Base-by-base conservation (phyloP, 2,329 filamentous ascomycete genomes). In the Pseudopithomyces maydicus region DNA sequence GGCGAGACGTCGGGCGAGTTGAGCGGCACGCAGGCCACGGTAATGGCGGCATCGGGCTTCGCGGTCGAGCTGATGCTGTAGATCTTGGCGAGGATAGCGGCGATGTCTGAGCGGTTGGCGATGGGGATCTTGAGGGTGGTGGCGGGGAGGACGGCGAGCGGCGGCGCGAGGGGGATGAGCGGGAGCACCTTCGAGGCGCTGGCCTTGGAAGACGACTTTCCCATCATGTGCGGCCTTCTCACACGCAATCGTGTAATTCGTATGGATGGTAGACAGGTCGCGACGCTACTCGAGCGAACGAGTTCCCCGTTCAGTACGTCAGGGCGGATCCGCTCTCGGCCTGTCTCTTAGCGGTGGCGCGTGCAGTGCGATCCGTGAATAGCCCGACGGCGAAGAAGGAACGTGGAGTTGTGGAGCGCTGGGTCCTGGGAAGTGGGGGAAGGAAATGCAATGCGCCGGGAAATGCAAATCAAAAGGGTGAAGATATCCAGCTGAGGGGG, bases 1-100 rank as follows among this genome's bases (percentile, higher is more conserved):
- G 68, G 65, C 56, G 87, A 88, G 23, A 97, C 82, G 22, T 88
- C 84, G 3, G 89, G 88, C 48, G 91, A 95, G 62, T 83, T 88
- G 58, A 97, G 82, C 19, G 95, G 95, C 53, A 98, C 88, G 75
- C 94, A 98, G 52, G 90, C 92, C 63, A 98, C 88, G 8, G 90
- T 88, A 65, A 97, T 87, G 64, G 87, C 82, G 26, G 87, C 85
- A 64, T 88, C 82, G 2, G 81, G 85, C 68, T 88, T 88, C 22
- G 81, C 78, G 39, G 86, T 85, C 33, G 90, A 83, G 26, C 88
- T 88, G 65, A 88, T 87, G 69, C 90, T 90, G 77, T 96, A 94
- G 58, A 97, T 86, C 66, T 89, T 88, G 19, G 92, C 90, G 55
- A 99, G 87, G 43, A 98, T 85, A 49, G 94, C 90, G 52, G 92